These are phyloP conservation scores for Erysimum cheiri DNA, from an alignment of 441 rosid species.

Conservation along the genomic window DNA sequence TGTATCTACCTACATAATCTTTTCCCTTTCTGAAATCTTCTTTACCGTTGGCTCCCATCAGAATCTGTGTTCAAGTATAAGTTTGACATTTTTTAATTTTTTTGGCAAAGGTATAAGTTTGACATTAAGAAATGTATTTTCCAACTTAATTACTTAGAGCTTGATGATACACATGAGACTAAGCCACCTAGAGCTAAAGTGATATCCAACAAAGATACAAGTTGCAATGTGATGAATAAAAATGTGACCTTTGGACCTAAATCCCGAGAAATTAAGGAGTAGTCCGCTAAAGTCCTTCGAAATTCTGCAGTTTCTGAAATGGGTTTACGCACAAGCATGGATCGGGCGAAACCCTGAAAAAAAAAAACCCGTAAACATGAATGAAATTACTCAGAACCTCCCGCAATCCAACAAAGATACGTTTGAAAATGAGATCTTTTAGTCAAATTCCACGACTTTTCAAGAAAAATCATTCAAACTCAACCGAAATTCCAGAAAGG, in stretches of 20 bases:
- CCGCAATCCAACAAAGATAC: neutral
- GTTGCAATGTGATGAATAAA: slow-evolving; percentile 16
- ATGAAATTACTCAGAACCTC: slow-evolving; percentile 8
- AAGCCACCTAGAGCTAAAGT: slow-evolving; percentile 5
- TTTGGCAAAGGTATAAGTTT: slow-evolving; percentile 2
- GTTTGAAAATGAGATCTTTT: slow-evolving; percentile 6
- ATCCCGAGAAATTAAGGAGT: slow-evolving; percentile 31
- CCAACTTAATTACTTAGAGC: neutral
- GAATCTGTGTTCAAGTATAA: slow-evolving; percentile 57
- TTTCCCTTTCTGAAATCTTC: slow-evolving; percentile 56
- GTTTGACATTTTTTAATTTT: too few species aligned
- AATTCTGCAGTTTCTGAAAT: slow-evolving; percentile 22
- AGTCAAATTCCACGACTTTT: slow-evolving; percentile 13
- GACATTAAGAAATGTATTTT: neutral
- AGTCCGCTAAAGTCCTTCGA: slow-evolving; percentile 19
- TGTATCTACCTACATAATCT: slow-evolving; percentile 65
- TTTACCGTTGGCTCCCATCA: slow-evolving; percentile 66
- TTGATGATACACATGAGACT: slow-evolving; percentile 14
- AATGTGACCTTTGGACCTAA: slow-evolving; percentile 43
- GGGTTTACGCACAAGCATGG: slow-evolving; percentile 37
- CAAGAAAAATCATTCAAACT: slow-evolving; percentile 7
- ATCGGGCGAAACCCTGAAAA: slow-evolving; percentile 35
- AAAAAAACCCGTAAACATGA: slow-evolving; percentile 2
- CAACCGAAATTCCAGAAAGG: neutral
- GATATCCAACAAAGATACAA: neutral